phyloP scores from a whole-genome alignment of 2,329 filamentous ascomycete species.

The Erysiphe neolycopersici region DNA sequence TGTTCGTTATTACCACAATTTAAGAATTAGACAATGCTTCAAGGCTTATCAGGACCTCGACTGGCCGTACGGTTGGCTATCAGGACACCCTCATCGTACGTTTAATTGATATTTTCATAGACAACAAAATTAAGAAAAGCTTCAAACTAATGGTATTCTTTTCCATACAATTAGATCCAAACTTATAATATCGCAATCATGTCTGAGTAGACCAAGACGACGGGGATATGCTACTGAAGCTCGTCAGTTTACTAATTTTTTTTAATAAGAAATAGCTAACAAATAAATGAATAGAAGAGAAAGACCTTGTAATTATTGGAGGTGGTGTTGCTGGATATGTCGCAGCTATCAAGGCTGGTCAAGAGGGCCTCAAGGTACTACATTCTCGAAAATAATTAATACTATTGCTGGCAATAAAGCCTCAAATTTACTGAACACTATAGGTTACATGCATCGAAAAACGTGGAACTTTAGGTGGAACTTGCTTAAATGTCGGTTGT shows the following conservation, averaged over 20 bases:
- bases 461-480: slow-evolving; percentile 80
- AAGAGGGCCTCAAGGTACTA: slow-evolving; percentile 77
- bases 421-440: background rate
- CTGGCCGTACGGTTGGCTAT: too few species aligned
- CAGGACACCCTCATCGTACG: too few species aligned
- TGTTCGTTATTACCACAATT: too few species aligned
- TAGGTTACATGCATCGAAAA: slow-evolving; percentile 97
- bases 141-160: too few species aligned
- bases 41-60: too few species aligned
- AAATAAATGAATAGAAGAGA: slow-evolving; percentile 37
- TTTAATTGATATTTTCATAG: too few species aligned
- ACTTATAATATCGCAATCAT: too few species aligned
- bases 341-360: slow-evolving; percentile 94
- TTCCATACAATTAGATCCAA: too few species aligned
- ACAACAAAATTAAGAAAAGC: too few species aligned
- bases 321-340: slow-evolving; percentile 97
- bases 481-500: slow-evolving; percentile 95
- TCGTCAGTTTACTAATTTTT: slow-evolving; percentile 5
- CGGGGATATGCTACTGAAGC: slow-evolving; percentile 28
- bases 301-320: slow-evolving; percentile 92
- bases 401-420: slow-evolving; percentile 2
- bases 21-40: too few species aligned
- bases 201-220: slow-evolving; percentile 23
- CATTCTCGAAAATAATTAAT: background rate
- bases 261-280: too few species aligned